A percentile compares a stretch with the other conserved stretches of the same genome.
Evolutionary conservation across 352 stramenopile genomes (phyloP).

Genomic region (Globisporangium solare): DNA sequence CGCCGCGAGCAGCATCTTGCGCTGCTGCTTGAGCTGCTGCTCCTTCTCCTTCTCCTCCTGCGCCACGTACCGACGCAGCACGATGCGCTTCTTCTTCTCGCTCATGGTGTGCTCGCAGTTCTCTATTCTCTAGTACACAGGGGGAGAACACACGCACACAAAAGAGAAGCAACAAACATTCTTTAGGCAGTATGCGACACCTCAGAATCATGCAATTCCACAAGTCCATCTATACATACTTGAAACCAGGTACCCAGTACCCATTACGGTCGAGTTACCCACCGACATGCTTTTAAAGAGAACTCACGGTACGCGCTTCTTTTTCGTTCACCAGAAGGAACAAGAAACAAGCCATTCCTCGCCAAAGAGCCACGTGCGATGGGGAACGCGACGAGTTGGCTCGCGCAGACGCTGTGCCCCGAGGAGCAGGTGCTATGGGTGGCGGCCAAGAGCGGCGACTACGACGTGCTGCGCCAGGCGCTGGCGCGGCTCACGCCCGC

Average conservation of each 20-base stretch:
- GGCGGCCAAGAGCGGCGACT: constrained; percentile 67
- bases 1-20: background rate
- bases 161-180: too few relatives aligned
- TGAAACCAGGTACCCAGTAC: too few relatives aligned
- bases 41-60: constrained; percentile 11
- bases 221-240: too few relatives aligned
- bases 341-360: background rate
- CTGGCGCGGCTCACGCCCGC: constrained; percentile 47
- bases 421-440: constrained; percentile 76
- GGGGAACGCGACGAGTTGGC: constrained; percentile 73
- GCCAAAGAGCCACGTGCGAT: too few relatives aligned
- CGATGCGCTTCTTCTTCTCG: constrained; percentile 14
- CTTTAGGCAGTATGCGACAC: too few relatives aligned
- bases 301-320: background rate
- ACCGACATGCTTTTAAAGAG: background rate
- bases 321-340: background rate
- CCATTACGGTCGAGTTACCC: too few relatives aligned
- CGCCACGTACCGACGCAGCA: constrained; percentile 12
- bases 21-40: constrained; percentile 2
- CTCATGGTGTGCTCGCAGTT: background rate
- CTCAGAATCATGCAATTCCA: too few relatives aligned
- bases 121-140: too few relatives aligned
- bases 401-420: constrained; percentile 64
- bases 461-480: constrained; percentile 37
- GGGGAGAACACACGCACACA: too few relatives aligned